These are phyloP conservation scores for Artomyces pyxidatus DNA, from an alignment of 768 basidiomycete genomes.

Conservation along the genomic window DNA sequence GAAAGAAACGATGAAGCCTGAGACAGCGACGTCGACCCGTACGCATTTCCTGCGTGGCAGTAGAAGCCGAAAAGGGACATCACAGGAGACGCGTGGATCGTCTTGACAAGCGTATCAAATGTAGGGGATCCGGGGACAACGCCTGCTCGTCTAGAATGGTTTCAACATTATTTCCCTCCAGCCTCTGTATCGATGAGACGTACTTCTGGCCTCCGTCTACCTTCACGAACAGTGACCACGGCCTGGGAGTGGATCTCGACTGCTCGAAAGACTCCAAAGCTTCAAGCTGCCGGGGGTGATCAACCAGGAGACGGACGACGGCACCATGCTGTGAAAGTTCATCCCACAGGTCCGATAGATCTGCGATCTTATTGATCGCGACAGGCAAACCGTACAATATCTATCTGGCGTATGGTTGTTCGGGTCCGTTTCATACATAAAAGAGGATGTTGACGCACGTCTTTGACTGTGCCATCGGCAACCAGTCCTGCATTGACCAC, in stretches of 20 bases:
- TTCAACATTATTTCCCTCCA: slow-evolving; percentile 12
- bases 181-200: slow-evolving; percentile 19
- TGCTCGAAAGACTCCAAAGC: slow-evolving; percentile 56
- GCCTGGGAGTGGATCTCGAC: slow-evolving; percentile 28
- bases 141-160: slow-evolving; percentile 59
- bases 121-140: slow-evolving; percentile 41
- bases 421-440: slow-evolving; percentile 5
- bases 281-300: slow-evolving; percentile 65
- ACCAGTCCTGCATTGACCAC: slow-evolving; percentile 61
- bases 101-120: slow-evolving; percentile 48
- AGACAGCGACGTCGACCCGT: slow-evolving; percentile 60
- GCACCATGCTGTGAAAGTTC: slow-evolving; percentile 49
- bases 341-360: slow-evolving; percentile 53
- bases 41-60: slow-evolving; percentile 70
- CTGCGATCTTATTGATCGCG: slow-evolving; percentile 59
- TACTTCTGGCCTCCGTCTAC: slow-evolving; percentile 73
- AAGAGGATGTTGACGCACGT: slow-evolving; percentile 29
- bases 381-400: slow-evolving; percentile 78
- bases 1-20: slow-evolving; percentile 62
- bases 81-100: slow-evolving; percentile 43
- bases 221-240: slow-evolving; percentile 78
- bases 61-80: slow-evolving; percentile 79
- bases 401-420: slow-evolving; percentile 29
- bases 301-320: slow-evolving; percentile 59
- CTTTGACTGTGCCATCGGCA: slow-evolving; percentile 64